Evolutionary conservation across 1,284 basidiomycete genomes (phyloP).

Genomic region (Naganishia sp.): DNA sequence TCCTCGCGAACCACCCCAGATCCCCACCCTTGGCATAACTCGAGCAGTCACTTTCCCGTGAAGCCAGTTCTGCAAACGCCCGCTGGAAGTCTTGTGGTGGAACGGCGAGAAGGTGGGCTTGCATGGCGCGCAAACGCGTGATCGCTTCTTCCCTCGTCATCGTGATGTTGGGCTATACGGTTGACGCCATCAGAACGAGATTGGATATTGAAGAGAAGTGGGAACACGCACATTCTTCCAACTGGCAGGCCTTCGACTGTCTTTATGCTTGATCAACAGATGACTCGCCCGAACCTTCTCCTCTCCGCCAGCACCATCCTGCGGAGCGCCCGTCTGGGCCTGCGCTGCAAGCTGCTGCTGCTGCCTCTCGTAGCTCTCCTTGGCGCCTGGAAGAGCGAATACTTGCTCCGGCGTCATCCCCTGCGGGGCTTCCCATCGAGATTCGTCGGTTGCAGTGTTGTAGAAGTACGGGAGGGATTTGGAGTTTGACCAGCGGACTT

Average conservation of each 20-base stretch:
- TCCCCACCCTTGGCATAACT: conserved; percentile 79
- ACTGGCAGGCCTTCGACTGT: conserved; percentile 80
- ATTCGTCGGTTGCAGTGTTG: conserved; percentile 69
- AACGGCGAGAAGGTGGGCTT: conserved; percentile 44
- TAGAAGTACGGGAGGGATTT: conserved; percentile 85
- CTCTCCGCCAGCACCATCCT: conserved; percentile 40
- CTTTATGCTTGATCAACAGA: conserved; percentile 87
- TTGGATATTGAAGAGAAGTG: neutral
- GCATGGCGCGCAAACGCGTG: conserved; percentile 66
- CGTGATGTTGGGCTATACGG: conserved; percentile 72
- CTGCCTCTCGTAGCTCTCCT: conserved; percentile 52
- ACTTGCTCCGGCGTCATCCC: conserved; percentile 67
- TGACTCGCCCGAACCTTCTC: conserved; percentile 87
- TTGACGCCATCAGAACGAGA: conserved; percentile 1
- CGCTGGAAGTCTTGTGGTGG: conserved; percentile 57
- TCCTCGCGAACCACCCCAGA: conserved; percentile 78
- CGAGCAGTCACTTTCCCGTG: conserved; percentile 79
- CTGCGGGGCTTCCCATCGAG: conserved; percentile 79
- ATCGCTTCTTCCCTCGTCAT: conserved; percentile 89
- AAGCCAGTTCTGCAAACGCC: conserved; percentile 75
- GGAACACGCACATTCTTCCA: conserved; percentile 78
- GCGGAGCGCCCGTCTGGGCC: conserved; percentile 21
- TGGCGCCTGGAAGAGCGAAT: conserved; percentile 67
- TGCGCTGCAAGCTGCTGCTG: conserved; percentile 18
- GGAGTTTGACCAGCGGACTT: conserved; percentile 80